Percentiles rank a stretch among this genome's conserved stretches.
Conservation (phyloP, 192 early-diverging fungal species). For the Backusella mclennaniae region DNA sequence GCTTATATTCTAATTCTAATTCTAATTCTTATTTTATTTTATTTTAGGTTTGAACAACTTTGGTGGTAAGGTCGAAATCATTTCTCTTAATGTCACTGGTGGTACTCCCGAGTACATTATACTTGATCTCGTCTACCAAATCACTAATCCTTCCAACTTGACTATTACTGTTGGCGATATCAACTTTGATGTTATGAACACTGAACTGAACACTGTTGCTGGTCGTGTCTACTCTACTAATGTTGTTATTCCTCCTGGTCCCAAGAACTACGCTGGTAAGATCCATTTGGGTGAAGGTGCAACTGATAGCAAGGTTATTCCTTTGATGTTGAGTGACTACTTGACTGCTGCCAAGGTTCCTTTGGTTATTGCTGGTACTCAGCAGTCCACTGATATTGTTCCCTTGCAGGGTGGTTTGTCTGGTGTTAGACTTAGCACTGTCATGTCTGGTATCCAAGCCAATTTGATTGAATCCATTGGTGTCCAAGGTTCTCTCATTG, state of each 20-base stretch:
- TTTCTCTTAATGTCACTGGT: not conserved
- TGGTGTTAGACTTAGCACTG: slow-evolving; percentile 34
- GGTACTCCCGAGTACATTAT: not conserved
- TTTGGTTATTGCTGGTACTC: slow-evolving; percentile 38
- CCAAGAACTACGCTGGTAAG: slow-evolving; percentile 36
- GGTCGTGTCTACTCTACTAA: slow-evolving; percentile 45
- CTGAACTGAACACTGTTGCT: slow-evolving; percentile 28
- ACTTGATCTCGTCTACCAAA: not conserved
- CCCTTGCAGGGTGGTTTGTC: slow-evolving; percentile 46
- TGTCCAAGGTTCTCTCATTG: slow-evolving; percentile 9
- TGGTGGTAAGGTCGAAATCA: slow-evolving; percentile 36
- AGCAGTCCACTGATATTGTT: slow-evolving; percentile 38
- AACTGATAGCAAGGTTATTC: slow-evolving; percentile 27
- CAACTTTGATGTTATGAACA: slow-evolving; percentile 37
- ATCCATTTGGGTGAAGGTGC: slow-evolving; percentile 38
- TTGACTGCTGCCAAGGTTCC: slow-evolving; percentile 35
- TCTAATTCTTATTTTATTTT: slow-evolving; percentile 4
- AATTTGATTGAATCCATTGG: slow-evolving; percentile 32
- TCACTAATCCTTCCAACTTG: slow-evolving; percentile 51
- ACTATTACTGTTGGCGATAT: slow-evolving; percentile 50
- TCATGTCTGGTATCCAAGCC: slow-evolving; percentile 45
- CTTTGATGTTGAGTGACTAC: slow-evolving; percentile 40
- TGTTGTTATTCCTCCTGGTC: slow-evolving; percentile 47
- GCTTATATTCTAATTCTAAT: slow-evolving; percentile 8
- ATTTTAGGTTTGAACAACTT: slow-evolving; percentile 30